phyloP scores from a whole-genome alignment of 257 asterid genomes.

The Scutellaria barbata region DNA sequence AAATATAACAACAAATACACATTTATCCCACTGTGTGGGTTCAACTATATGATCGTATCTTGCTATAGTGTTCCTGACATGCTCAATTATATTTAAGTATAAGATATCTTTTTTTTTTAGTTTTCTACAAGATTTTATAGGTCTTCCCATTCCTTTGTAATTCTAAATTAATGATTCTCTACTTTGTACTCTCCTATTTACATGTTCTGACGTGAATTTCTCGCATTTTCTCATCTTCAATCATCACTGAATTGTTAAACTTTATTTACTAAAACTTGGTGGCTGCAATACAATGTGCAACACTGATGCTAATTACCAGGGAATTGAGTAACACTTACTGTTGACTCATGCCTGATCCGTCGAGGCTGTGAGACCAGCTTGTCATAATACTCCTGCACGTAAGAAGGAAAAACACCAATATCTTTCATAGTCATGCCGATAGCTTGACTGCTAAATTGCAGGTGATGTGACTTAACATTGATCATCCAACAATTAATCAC shows the following conservation, averaged over 20 bases:
- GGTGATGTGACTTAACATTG: slow-evolving; percentile 15
- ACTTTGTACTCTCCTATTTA: no score
- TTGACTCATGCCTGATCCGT: slow-evolving; percentile 79
- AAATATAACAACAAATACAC: background rate
- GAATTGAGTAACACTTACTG: slow-evolving; percentile 61
- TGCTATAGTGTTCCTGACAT: no score
- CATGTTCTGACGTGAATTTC: no score
- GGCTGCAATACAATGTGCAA: slow-evolving; percentile 4
- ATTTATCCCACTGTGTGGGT: no score
- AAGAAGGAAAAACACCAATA: slow-evolving; percentile 22
- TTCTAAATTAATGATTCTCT: no score
- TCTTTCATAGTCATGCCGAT: background rate
- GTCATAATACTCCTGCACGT: slow-evolving; percentile 77
- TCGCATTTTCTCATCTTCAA: slow-evolving; percentile 3
- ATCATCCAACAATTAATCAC: slow-evolving; percentile 14
- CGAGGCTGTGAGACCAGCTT: slow-evolving; percentile 77
- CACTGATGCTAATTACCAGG: slow-evolving; percentile 25
- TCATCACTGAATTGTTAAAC: background rate
- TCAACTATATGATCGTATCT: no score
- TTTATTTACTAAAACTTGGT: background rate
- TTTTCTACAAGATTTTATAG: no score
- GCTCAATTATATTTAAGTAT: no score
- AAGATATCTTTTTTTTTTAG: no score
- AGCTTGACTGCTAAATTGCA: slow-evolving; percentile 21
- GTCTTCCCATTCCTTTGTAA: no score